Conservation (phyloP, 345 rosid genomes). For the Alliaria petiolata region DNA sequence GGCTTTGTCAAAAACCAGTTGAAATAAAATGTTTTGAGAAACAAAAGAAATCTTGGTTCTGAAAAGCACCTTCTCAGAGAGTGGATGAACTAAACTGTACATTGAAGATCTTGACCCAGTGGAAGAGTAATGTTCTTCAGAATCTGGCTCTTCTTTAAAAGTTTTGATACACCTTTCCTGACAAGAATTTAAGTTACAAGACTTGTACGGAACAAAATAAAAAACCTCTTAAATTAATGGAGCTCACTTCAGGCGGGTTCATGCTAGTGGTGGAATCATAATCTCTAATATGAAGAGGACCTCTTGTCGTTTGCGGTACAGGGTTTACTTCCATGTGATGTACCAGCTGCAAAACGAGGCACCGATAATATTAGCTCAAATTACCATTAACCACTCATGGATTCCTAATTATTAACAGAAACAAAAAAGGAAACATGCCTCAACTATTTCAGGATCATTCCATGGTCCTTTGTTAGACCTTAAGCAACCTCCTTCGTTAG, state of each 20-base stretch:
- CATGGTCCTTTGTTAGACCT: constrained; percentile 94
- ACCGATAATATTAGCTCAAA: background rate
- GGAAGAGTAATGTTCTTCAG: constrained; percentile 53
- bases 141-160: constrained; percentile 53
- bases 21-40: background rate
- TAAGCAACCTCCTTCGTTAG: constrained; percentile 81
- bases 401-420: background rate
- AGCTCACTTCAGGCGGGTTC: constrained; percentile 42
- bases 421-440: constrained; percentile 41
- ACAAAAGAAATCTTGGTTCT: background rate
- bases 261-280: constrained; percentile 38
- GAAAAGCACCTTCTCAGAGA: constrained; percentile 57
- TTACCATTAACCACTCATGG: constrained; percentile 9
- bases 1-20: background rate
- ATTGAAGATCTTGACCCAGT: constrained; percentile 39
- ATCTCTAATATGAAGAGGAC: constrained; percentile 33
- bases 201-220: background rate
- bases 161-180: constrained; percentile 49
- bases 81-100: constrained; percentile 40
- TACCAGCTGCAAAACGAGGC: constrained; percentile 45
- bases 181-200: constrained; percentile 6
- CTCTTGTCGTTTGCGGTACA: constrained; percentile 46
- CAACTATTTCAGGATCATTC: constrained; percentile 80
- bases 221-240: background rate
- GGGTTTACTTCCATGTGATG: constrained; percentile 49